Evolutionary conservation across 495 filamentous ascomycete species (phyloP).

Genomic region (Aspergillus nidulans): DNA sequence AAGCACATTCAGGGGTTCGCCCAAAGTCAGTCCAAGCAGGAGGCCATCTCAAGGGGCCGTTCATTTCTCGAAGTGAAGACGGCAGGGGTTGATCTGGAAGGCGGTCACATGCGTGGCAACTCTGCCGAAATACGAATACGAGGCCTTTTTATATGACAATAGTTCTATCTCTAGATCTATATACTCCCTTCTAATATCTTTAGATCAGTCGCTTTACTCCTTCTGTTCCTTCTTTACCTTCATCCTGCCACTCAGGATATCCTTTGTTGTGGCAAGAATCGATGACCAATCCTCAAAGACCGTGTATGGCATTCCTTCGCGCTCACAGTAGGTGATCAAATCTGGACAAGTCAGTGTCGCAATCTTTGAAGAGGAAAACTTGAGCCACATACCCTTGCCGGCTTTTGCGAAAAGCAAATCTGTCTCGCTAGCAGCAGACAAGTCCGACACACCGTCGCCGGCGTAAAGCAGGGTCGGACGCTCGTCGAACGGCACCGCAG

Average conservation of each 20-base stretch:
- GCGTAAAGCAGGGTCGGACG: conserved; percentile 82
- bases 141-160: not conserved
- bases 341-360: conserved; percentile 43
- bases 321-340: conserved; percentile 75
- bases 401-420: conserved; percentile 89
- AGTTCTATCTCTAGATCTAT: conserved; percentile 1
- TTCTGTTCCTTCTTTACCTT: conserved; percentile 28
- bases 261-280: conserved; percentile 69
- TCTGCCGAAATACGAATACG: conserved; percentile 9
- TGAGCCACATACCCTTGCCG: conserved; percentile 61
- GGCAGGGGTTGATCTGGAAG: conserved; percentile 4
- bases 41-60: conserved; percentile 27
- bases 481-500: conserved; percentile 58
- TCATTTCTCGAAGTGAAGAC: conserved; percentile 9
- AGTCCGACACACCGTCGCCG: conserved; percentile 84
- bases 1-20: conserved; percentile 14
- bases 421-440: conserved; percentile 83
- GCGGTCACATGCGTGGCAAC: conserved; percentile 14
- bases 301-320: conserved; percentile 73
- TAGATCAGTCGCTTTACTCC: conserved; percentile 5
- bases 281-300: conserved; percentile 73
- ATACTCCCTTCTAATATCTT: not conserved
- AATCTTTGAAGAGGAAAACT: not conserved
- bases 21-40: conserved; percentile 22
- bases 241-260: conserved; percentile 60